These are phyloP conservation scores for Hyaloscypha finlandica DNA, from an alignment of 495 filamentous ascomycete species.

Conservation along the genomic window DNA sequence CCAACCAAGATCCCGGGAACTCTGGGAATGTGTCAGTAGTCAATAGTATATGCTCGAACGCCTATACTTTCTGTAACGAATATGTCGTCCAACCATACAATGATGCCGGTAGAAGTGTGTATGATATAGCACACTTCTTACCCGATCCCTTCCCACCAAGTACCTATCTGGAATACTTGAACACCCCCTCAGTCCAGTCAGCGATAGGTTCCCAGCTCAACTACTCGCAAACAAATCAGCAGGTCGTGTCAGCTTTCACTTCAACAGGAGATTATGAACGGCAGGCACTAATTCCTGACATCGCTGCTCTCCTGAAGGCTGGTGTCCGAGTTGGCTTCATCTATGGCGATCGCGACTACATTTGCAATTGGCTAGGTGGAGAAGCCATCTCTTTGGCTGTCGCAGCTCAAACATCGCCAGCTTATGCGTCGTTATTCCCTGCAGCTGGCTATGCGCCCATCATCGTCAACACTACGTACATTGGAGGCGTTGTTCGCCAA, in stretches of 20 bases:
- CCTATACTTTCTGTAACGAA: slow-evolving; percentile 43
- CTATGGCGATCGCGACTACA: slow-evolving; percentile 67
- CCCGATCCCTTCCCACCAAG: slow-evolving; percentile 65
- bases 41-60: slow-evolving; percentile 45
- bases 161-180: slow-evolving; percentile 65
- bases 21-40: slow-evolving; percentile 46
- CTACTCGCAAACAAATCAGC: slow-evolving; percentile 56
- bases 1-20: slow-evolving; percentile 45
- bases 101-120: slow-evolving; percentile 52
- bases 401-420: slow-evolving; percentile 44
- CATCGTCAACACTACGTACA: slow-evolving; percentile 45
- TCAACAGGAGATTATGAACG: slow-evolving; percentile 55
- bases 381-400: slow-evolving; percentile 59
- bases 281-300: slow-evolving; percentile 46
- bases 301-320: slow-evolving; percentile 52
- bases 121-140: slow-evolving; percentile 58
- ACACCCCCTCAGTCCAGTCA: slow-evolving; percentile 59
- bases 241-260: slow-evolving; percentile 54
- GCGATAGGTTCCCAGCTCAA: slow-evolving; percentile 69
- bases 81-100: slow-evolving; percentile 50
- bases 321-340: slow-evolving; percentile 70
- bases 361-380: slow-evolving; percentile 70
- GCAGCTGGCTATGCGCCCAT: slow-evolving; percentile 58
- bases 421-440: slow-evolving; percentile 47
- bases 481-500: slow-evolving; percentile 67